Conservation (phyloP, 2,329 filamentous ascomycete species). For the Lasiodiplodia gonubiensis region DNA sequence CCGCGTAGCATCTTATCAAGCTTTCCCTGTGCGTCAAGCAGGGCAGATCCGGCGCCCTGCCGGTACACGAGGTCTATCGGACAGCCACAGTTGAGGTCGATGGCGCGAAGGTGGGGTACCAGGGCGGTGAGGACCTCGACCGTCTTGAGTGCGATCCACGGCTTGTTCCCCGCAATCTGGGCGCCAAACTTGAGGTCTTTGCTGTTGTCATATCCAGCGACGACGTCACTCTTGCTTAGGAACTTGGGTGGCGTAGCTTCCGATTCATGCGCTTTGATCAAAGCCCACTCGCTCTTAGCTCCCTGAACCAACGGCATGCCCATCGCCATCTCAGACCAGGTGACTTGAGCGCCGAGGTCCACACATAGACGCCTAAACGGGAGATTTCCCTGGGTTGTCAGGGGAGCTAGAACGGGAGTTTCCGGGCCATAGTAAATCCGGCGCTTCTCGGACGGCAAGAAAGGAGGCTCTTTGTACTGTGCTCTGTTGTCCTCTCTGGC, state of each 20-base stretch:
- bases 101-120: slow-evolving; percentile 82
- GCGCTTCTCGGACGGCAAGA: slow-evolving; percentile 91
- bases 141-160: slow-evolving; percentile 87
- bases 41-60: slow-evolving; percentile 84
- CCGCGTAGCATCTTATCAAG: slow-evolving; percentile 93
- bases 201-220: slow-evolving; percentile 79
- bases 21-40: slow-evolving; percentile 87
- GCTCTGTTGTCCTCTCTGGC: slow-evolving; percentile 72
- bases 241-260: slow-evolving; percentile 77
- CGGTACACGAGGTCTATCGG: slow-evolving; percentile 94
- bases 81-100: slow-evolving; percentile 96
- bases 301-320: slow-evolving; percentile 88
- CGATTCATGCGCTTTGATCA: slow-evolving; percentile 89
- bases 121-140: slow-evolving; percentile 79
- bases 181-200: slow-evolving; percentile 88
- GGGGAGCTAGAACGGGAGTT: slow-evolving; percentile 88
- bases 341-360: slow-evolving; percentile 86
- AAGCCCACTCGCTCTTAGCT: slow-evolving; percentile 88
- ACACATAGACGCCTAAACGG: slow-evolving; percentile 91
- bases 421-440: slow-evolving; percentile 92
- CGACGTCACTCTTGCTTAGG: slow-evolving; percentile 61
- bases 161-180: slow-evolving; percentile 91
- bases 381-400: slow-evolving; percentile 96
- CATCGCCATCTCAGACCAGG: slow-evolving; percentile 99
- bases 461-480: slow-evolving; percentile 81